Base-by-base conservation (phyloP, 352 stramenopile genomes). In the Achlya hypogyna region DNA sequence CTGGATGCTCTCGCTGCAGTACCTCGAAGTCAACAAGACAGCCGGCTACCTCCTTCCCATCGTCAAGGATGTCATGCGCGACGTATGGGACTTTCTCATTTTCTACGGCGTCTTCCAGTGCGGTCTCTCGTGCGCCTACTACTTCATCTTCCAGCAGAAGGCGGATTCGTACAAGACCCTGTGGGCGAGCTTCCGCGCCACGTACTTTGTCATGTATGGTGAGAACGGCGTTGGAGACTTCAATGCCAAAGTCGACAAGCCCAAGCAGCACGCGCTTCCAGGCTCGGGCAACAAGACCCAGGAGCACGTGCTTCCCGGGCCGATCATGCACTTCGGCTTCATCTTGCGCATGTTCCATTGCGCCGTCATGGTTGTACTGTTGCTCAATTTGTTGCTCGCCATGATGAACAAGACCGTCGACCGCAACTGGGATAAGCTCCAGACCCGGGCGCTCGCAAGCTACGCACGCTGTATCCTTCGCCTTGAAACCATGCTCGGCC, bases 341-440 rank as follows among this genome's bases (percentile, higher is more conserved):
- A 34, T 65, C 5, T 34, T 63, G 28, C n/a, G 27, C 23, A 63
- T 63, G 54, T 63, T 63, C n/a, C 54, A 63, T 20, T 22, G 20
- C 18, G 54, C 54, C 18, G 42, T 52, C 35, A 38, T 63, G 16
- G 54, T 63, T 14, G 32, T 63, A 12, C 18, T 63, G 18, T 22
- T 63, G 22, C 28, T 63, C 18, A 63, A 63, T 25, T 38, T 63
- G 23, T 31, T 63, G 16, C n/a, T 63, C 22, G 54, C 54, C 8
- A 63, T 52, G 42, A 63, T 63, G 54, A 63, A 63, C 54, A 63
- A 63, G 23, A 51, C 54, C 6, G 54, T 63, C 29, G 54, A 63
- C 28, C 20, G 54, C 32, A 38, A 38, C 6, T 63, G 27, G 54
- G 28, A 63, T 8, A 25, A 38, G 16, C 18, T 38, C 6, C 27